Base-by-base conservation (phyloP, 768 basidiomycete species). In the Pulveroboletus ravenelii region DNA sequence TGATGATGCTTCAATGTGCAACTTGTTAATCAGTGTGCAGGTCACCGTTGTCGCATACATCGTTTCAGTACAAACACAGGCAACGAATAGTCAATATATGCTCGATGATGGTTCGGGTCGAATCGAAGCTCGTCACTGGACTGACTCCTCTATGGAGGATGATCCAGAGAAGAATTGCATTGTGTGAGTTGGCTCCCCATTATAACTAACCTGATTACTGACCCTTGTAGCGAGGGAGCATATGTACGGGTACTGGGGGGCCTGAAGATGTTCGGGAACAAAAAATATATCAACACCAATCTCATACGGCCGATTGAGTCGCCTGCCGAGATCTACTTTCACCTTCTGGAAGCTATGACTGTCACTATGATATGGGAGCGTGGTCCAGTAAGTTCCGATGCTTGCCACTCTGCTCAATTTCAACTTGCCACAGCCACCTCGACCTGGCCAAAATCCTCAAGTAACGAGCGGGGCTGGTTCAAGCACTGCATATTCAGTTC, bases 91-190 rank as follows among this genome's bases (percentile, higher is more conserved):
- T 50, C 80, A 84, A 32, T 92, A 91, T 62, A 68, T 72, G 51
- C 72, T 99, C 5, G 88, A 93, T 51, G 95, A 99, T 65, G 92
- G 93, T 12, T 89, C 89, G 3, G 92, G 86, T 18, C 71, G 70
- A 38, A 79, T 88, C 17, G 87, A 90, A 60, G 85, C 82, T 20
- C 81, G 88, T 20, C 84, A 84, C 54, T 97, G 95, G 94, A 72
- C 84, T 10, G 90, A 93, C 58, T 74, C 81, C 10, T 74, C 74
- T 32, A 69, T 67, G 42, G 79, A 79, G 25, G 83, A 84, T 5
- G 80, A 83, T 30, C 72, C 72, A 1, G 72, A 73, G 6, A 72
- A 74, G 47, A 71, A 71, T 41, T 78, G 73, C 0, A 76, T 86
- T 42, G 69, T 57, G 76, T 79, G 46, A 50, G 73, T 65, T 25